Conservation (phyloP, 495 filamentous ascomycete genomes). For the Talaromyces adpressus region DNA sequence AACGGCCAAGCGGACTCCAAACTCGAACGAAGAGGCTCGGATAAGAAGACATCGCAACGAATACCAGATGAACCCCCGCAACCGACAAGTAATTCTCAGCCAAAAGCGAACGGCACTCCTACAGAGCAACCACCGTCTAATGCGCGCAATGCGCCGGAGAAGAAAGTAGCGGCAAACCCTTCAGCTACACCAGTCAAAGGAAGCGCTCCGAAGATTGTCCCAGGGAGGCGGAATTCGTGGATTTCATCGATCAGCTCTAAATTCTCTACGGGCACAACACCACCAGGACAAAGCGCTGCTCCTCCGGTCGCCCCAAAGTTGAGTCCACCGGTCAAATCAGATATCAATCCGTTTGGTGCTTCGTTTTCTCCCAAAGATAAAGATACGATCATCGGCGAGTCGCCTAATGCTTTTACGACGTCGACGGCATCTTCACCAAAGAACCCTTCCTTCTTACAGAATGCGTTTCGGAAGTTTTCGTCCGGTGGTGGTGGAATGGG, state of each 20-base stretch:
- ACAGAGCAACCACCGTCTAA: neutral
- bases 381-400: slow-evolving; percentile 41
- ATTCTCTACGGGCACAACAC: slow-evolving; percentile 65
- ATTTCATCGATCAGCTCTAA: slow-evolving; percentile 88
- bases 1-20: slow-evolving; percentile 9
- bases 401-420: slow-evolving; percentile 52
- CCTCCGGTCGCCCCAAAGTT: slow-evolving; percentile 36
- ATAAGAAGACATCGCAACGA: neutral
- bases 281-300: slow-evolving; percentile 37
- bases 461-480: slow-evolving; percentile 71
- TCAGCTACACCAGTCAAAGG: slow-evolving; percentile 19
- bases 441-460: slow-evolving; percentile 70
- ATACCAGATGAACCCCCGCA: neutral
- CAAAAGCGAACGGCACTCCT: neutral
- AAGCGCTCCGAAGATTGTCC: slow-evolving; percentile 18
- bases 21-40: neutral
- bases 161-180: neutral
- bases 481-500: slow-evolving; percentile 47
- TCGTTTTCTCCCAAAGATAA: slow-evolving; percentile 54
- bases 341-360: slow-evolving; percentile 40
- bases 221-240: slow-evolving; percentile 71
- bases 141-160: neutral
- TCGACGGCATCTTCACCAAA: slow-evolving; percentile 52
- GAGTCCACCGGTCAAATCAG: slow-evolving; percentile 32
- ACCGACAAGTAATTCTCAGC: neutral